Evolutionary conservation across 2,329 filamentous ascomycete species (phyloP), one percentile per base, ranked within the genome.

Genomic region (Penicillium sp.): DNA sequence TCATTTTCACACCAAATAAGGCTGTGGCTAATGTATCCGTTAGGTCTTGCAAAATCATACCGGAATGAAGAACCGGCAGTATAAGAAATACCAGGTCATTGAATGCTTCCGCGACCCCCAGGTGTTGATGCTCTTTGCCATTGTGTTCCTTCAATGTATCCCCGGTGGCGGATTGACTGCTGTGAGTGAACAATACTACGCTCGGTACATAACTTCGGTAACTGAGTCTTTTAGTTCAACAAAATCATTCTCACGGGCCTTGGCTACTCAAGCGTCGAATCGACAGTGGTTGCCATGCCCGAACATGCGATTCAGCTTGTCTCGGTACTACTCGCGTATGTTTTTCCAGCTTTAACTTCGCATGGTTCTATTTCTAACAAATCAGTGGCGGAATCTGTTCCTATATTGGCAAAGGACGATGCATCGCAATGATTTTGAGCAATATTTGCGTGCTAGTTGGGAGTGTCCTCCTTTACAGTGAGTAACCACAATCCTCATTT

Each of bases 71-170:
- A 49, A 49, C 5, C 15, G 31, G 15, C 46, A 49, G 21, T 49
- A 49, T 15, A 49, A 49, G 19, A 23, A 23, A 49, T 49, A 49
- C 15, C 46, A 49, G 19, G 46, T 49, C 19, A 49, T 49, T 12
- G 46, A 49, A 49, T 49, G 46, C 5, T 33, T 49, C 31, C 29
- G 46, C 13, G 46, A 49, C 9, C 46, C 46, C 15, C 46, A 49
- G 46, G 46, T 49, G 15, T 25, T 49, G 46, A 49, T 49, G 46
- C 29, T 51, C 8, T 51, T 51, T 35, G 21, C 52, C 25, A 49
- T 49, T 37, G 46, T 49, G 5, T 49, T 49, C 13, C 46, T 48
- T 17, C 46, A 49, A 37, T 49, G 29, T 37, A 49, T 49, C 8
- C 46, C 46, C 5, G 46, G 46, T 3, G 46, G 46, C 4, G 46